Conservation (phyloP, 192 early-diverging fungal genomes). For the Phycomyces blakesleeanus region DNA sequence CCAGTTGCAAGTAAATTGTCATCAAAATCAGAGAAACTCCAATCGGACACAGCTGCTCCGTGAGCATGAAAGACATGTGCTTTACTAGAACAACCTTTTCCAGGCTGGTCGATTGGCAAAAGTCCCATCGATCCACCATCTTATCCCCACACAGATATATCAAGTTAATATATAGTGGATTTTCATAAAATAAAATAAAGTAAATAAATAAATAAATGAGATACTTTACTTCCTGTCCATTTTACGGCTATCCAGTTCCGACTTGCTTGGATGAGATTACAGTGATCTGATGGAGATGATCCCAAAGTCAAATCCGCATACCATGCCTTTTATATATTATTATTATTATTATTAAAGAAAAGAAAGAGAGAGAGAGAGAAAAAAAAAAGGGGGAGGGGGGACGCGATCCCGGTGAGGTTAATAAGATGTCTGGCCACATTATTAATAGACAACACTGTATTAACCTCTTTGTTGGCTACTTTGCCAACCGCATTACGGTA, state of each 20-base stretch:
- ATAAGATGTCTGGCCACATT: neutral
- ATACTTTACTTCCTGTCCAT: constrained; percentile 21
- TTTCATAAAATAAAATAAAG: neutral
- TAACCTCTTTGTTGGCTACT: constrained; percentile 43
- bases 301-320: constrained; percentile 21
- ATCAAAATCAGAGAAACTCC: constrained; percentile 47
- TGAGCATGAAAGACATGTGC: constrained; percentile 41
- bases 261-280: constrained; percentile 19
- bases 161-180: neutral
- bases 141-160: neutral
- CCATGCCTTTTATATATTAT: constrained; percentile 16
- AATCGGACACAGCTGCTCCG: constrained; percentile 38
- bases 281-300: constrained; percentile 20
- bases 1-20: constrained; percentile 37
- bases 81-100: constrained; percentile 18
- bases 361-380: neutral
- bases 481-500: constrained; percentile 45
- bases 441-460: neutral
- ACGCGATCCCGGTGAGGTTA: too few relatives aligned
- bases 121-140: constrained; percentile 24
- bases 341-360: too few relatives aligned
- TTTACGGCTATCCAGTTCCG: constrained; percentile 19
- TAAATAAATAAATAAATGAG: too few relatives aligned
- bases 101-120: constrained; percentile 17
- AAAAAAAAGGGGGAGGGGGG: too few relatives aligned